Evolutionary conservation across 2,329 filamentous ascomycete genomes (phyloP), one percentile per base, ranked within the genome.

Genomic region (Ascochyta lentis): DNA sequence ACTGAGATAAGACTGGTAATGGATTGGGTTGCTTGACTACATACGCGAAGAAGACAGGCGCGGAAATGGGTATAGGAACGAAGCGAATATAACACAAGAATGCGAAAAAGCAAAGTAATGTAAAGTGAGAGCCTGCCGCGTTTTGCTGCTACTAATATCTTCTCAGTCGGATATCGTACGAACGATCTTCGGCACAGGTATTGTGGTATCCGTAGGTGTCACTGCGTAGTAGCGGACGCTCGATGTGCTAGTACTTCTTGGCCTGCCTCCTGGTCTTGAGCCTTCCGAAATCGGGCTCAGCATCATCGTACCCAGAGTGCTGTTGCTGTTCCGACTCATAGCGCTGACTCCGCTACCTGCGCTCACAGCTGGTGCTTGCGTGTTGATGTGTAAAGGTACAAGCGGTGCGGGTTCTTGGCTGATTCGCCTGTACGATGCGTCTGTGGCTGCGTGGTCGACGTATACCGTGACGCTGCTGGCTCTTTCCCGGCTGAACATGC

Each of bases 401-500:
- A 73, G 55, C 22, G 52, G 59, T 29, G 65, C 59, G 3, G 64
- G 66, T 7, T 72, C 70, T 31, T 62, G 60, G 49, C 62, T 67
- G n/a, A 53, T 45, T 8, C 62, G 54, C 33, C 63, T 65, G 56
- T 53, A 63, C 13, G 56, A 49, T 10, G 54, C 58, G 3, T 68
- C 59, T 13, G 49, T 42, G 35, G 68, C 60, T 5, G 61, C 53
- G 4, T 56, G 24, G 52, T 72, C 66, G 44, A 74, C 61, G 35
- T 71, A 73, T 10, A 74, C 48, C 0, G 64, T 68, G 8, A 74
- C 60, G 45, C 67, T 73, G 49, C 65, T 66, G 23, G 53, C 58
- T n/a, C 68, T 56, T 10, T 70, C 54, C 6, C 66, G 63, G 38
- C 64, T 71, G 65, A 73, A 74, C 72, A 74, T 73, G 63, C 48